Evolutionary conservation across 371 early-diverging fungal genomes (phyloP).

Genomic region (Lichtheimia ramosa): DNA sequence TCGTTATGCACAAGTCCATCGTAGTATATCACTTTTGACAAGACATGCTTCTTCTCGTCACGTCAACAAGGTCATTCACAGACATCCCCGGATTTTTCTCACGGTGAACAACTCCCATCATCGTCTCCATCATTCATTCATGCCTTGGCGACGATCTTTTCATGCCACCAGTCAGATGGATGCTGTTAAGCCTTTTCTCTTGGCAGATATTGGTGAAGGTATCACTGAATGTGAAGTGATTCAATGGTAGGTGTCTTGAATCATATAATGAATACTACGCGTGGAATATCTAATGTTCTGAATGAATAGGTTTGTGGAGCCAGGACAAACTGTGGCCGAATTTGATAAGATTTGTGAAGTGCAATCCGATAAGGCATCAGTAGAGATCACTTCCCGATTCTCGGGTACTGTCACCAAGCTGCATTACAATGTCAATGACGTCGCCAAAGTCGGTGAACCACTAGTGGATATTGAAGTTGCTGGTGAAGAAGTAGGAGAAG

Average conservation of each 20-base stretch:
- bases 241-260: constrained; percentile 87
- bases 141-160: constrained; percentile 1
- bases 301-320: constrained; percentile 85
- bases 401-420: constrained; percentile 84
- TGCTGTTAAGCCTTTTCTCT: constrained; percentile 72
- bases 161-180: neutral
- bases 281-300: neutral
- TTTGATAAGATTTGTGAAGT: constrained; percentile 97
- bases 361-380: constrained; percentile 97
- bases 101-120: neutral
- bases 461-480: constrained; percentile 90
- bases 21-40: too few species aligned
- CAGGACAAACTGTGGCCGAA: constrained; percentile 86
- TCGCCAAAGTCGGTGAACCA: constrained; percentile 93
- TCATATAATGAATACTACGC: neutral
- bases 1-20: too few species aligned
- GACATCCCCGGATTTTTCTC: constrained; percentile 1
- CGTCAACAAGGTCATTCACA: neutral
- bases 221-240: constrained; percentile 96
- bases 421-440: constrained; percentile 83
- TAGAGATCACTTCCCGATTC: constrained; percentile 95
- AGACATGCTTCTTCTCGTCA: neutral
- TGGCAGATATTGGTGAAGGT: constrained; percentile 98
- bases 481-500: constrained; percentile 32
- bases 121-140: too few species aligned